A percentile compares a stretch with the other conserved stretches of the same genome.
Conservation (phyloP, 2,329 filamentous ascomycete genomes). For the Stenocarpella maydis region DNA sequence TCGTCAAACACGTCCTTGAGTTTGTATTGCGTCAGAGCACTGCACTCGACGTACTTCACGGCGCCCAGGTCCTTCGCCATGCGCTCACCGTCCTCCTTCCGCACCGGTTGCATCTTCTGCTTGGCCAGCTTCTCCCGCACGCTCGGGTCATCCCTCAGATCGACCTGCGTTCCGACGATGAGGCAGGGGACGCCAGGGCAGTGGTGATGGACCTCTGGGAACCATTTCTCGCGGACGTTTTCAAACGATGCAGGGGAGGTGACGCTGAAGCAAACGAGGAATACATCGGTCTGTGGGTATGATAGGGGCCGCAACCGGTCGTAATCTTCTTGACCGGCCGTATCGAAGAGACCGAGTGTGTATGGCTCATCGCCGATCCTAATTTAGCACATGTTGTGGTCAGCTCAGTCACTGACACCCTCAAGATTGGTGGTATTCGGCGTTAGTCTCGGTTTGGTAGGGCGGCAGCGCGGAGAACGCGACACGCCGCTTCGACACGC, state of each 20-base stretch:
- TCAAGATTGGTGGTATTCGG: slow-evolving; percentile 1
- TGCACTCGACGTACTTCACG: slow-evolving; percentile 99
- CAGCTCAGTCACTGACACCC: slow-evolving; percentile 17
- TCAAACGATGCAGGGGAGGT: slow-evolving; percentile 98
- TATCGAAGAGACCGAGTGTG: slow-evolving; percentile 97
- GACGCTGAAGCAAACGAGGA: slow-evolving; percentile 98
- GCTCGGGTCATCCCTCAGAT: slow-evolving; percentile 87
- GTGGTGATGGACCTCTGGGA: slow-evolving; percentile 98
- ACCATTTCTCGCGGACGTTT: slow-evolving; percentile 99
- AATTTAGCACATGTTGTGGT: slow-evolving; percentile 34
- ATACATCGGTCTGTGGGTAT: slow-evolving; percentile 98
- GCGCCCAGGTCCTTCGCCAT: slow-evolving; percentile 98
- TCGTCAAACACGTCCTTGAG: slow-evolving; percentile 99
- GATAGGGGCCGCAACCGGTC: slow-evolving; percentile 95
- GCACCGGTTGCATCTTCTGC: slow-evolving; percentile 95
- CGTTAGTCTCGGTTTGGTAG: slow-evolving; percentile 3
- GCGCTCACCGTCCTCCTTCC: slow-evolving; percentile 89
- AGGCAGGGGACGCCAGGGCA: slow-evolving; percentile 97
- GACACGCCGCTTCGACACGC: slow-evolving; percentile 31
- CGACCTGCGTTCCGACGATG: slow-evolving; percentile 96
- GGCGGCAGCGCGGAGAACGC: slow-evolving; percentile 20
- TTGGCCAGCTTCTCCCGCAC: slow-evolving; percentile 92
- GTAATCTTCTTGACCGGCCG: slow-evolving; percentile 99
- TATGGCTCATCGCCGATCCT: slow-evolving; percentile 99
- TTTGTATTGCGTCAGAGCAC: slow-evolving; percentile 96